Evolutionary conservation across 176 grass and related monocot genomes (phyloP).

Genomic region (Rhynchospora tenuis): DNA sequence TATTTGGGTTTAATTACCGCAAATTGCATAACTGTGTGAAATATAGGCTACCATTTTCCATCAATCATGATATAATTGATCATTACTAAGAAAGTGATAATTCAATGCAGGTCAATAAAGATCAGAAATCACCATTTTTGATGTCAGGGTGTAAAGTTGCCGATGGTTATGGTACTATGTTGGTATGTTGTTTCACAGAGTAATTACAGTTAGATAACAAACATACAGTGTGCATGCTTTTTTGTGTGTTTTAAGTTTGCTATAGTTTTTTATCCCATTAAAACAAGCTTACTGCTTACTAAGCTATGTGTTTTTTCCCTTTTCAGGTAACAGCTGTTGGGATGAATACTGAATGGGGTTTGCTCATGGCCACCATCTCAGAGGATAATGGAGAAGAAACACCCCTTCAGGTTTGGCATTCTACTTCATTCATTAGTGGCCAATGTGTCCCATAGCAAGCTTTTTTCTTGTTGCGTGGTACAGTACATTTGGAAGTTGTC

Average conservation of each 20-base stretch:
- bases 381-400: conserved; percentile 98
- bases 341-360: conserved; percentile 94
- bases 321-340: conserved; percentile 93
- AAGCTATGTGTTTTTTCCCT: not conserved
- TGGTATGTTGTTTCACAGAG: conserved; percentile 54
- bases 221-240: not conserved
- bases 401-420: conserved; percentile 66
- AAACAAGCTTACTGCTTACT: not conserved
- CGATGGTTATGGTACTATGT: conserved; percentile 90
- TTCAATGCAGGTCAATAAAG: conserved; percentile 57
- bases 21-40: conserved; percentile 17
- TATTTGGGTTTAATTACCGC: not conserved
- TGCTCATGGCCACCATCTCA: conserved; percentile 96
- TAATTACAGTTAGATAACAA: not conserved
- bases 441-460: not conserved
- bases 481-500: not conserved
- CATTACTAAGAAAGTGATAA: not conserved
- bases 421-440: conserved; percentile 14
- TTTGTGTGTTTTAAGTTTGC: not conserved
- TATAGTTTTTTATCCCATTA: not conserved
- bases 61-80: conserved; percentile 10
- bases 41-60: not conserved
- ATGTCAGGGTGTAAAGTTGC: conserved; percentile 99
- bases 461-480: not conserved
- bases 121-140: conserved; percentile 81